phyloP scores from a whole-genome alignment of 1,284 basidiomycete genomes.

The Cutaneotrichosporon mucoides region DNA sequence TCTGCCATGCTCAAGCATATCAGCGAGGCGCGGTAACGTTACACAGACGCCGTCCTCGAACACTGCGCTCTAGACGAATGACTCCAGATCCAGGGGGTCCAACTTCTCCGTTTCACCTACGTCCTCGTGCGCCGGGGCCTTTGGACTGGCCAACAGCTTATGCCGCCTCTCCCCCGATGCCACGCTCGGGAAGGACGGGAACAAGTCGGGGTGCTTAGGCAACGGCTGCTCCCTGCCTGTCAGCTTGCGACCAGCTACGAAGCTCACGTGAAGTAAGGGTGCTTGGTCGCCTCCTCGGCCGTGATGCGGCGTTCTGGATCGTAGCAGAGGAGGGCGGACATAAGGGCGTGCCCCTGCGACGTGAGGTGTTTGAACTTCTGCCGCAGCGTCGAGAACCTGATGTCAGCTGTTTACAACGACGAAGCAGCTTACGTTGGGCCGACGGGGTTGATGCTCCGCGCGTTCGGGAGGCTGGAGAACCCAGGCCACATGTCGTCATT shows the following conservation, averaged over 20 bases:
- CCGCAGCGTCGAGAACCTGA: conserved; percentile 52
- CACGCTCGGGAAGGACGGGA: conserved; percentile 90
- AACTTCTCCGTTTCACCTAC: conserved; percentile 13
- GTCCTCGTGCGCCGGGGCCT: conserved; percentile 35
- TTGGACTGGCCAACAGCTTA: conserved; percentile 39
- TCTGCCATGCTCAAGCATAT: too few species aligned
- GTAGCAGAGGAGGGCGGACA: conserved; percentile 78
- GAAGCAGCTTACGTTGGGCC: conserved; percentile 53
- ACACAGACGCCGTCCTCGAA: background rate
- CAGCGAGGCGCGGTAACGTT: too few species aligned
- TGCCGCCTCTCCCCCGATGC: conserved; percentile 81
- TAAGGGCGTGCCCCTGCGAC: conserved; percentile 75
- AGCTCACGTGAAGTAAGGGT: conserved; percentile 84
- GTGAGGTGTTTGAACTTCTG: conserved; percentile 71
- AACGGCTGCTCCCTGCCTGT: conserved; percentile 74
- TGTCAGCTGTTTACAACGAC: background rate
- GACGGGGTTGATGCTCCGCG: conserved; percentile 72
- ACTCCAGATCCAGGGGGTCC: conserved; percentile 34
- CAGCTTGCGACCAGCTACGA: background rate
- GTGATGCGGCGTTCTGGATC: conserved; percentile 79
- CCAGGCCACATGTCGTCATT: conserved; percentile 83
- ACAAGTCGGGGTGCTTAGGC: conserved; percentile 96
- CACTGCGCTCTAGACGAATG: conserved; percentile 31
- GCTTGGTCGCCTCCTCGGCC: conserved; percentile 81
- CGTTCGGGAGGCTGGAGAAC: conserved; percentile 68